Percentiles rank a stretch among this genome's conserved stretches.
phyloP scores from a whole-genome alignment of 2,329 filamentous ascomycete species.

The Sclerotinia borealis region DNA sequence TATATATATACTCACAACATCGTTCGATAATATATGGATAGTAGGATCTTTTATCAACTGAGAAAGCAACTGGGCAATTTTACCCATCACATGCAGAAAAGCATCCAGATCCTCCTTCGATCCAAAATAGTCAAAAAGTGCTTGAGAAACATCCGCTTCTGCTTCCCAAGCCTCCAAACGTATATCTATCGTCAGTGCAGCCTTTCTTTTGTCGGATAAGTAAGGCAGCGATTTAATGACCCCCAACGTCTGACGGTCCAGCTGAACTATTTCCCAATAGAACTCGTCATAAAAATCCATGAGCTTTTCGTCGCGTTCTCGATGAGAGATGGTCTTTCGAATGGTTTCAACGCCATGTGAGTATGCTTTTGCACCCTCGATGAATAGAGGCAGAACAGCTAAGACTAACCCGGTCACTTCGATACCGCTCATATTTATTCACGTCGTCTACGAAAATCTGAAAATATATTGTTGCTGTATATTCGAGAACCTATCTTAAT shows the following conservation, averaged over 20 bases:
- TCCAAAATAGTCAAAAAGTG: not conserved
- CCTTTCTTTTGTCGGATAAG: not conserved
- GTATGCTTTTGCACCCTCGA: not conserved
- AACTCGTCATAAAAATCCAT: not conserved
- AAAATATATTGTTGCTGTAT: not conserved
- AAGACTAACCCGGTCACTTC: not conserved
- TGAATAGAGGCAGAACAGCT: not conserved
- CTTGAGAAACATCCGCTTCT: not conserved
- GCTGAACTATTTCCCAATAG: constrained; percentile 6
- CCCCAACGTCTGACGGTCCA: not conserved
- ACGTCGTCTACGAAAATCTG: not conserved
- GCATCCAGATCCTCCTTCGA: not conserved
- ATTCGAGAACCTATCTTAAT: not conserved
- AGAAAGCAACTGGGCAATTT: not conserved
- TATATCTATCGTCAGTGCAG: not conserved
- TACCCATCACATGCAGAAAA: constrained; percentile 1
- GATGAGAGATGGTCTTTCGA: not conserved
- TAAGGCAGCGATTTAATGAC: not conserved
- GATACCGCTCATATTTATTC: not conserved
- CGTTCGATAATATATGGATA: not conserved
- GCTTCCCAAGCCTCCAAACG: not conserved
- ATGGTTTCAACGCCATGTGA: constrained; percentile 2
- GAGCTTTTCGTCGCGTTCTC: constrained; percentile 5
- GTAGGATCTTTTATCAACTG: constrained; percentile 1
- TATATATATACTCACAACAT: not conserved